Evolutionary conservation across 2,329 filamentous ascomycete genomes (phyloP), one percentile per base, ranked within the genome.

Genomic region (Zelopaecilomyces penicillatus): DNA sequence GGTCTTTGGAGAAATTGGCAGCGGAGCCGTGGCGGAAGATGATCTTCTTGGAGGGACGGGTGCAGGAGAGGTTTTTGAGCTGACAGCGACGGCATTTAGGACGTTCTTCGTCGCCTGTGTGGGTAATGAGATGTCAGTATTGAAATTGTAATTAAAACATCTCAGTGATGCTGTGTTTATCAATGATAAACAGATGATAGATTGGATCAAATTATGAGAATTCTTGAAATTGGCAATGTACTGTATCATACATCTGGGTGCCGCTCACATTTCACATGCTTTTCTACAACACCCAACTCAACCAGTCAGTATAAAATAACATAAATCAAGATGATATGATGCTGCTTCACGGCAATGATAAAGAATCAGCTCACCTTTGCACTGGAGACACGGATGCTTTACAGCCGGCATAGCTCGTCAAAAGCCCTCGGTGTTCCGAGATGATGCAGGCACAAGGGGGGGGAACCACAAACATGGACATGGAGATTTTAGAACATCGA

Each of bases 11-110:
- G 36, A 67, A 62, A 6, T 54, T 56, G 37, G 57, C 58, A 1
- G 55, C 52, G 0, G 63, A 59, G 8, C 61, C 58, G 37, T 66
- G 63, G 5, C 60, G 59, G 50, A 68, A 68, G 5, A 67, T 59
- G 0, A 62, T 65, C 50, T 55, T 59, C 36, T 58, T 63, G 0
- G 52, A 53, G 1, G 65, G 65, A 1, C 63, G 57, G 1, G 57
- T 53, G 42, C 65, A 68, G 0, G 57, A 50, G 6, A 68, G 50
- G 11, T 57, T 52, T 37, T 64, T 66, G 6, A 48, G 41, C 33
- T 58, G 50, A 37, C 65, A 68, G 3, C 63, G 54, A 10, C 60
- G 55, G 42, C 65, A 68, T 35, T 51, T 58, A 3, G 65, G 65
- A 2, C 56, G 58, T n/a, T 58, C 58, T 43, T 68, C 64, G 36